A percentile compares a stretch with the other conserved stretches of the same genome.
Evolutionary conservation across 192 early-diverging fungal genomes (phyloP).

Genomic region (Phycomyces nitens): DNA sequence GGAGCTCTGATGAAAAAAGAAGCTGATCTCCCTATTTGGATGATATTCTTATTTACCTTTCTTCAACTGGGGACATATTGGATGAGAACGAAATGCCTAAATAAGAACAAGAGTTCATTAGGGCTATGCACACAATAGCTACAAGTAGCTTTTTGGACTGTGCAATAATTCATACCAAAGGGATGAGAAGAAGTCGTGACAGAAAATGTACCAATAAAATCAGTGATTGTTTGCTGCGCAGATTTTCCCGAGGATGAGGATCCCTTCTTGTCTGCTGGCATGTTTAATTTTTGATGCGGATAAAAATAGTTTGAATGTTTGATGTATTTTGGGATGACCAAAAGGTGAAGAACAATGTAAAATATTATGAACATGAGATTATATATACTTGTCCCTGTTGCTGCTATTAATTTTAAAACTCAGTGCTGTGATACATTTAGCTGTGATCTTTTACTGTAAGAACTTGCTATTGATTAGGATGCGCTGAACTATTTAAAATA

Average conservation of each 20-base stretch:
- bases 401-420: too few relatives aligned
- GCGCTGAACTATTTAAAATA: too few relatives aligned
- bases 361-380: too few relatives aligned
- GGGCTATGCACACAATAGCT: not conserved
- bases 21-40: not conserved
- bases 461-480: too few relatives aligned
- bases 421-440: too few relatives aligned
- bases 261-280: conserved; percentile 3
- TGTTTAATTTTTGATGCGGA: conserved; percentile 4
- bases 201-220: not conserved
- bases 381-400: too few relatives aligned
- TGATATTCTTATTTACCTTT: conserved; percentile 1
- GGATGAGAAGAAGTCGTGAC: conserved; percentile 5
- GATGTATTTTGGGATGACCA: too few relatives aligned
- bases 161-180: conserved; percentile 1
- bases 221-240: not conserved
- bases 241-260: not conserved
- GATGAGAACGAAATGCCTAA: conserved; percentile 8
- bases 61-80: not conserved
- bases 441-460: too few relatives aligned
- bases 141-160: not conserved
- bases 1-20: not conserved
- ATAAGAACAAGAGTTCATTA: not conserved
- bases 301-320: not conserved
- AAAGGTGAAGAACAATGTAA: too few relatives aligned